Base-by-base conservation (phyloP, 2,329 filamentous ascomycete genomes). In the Colletotrichum karsti region DNA sequence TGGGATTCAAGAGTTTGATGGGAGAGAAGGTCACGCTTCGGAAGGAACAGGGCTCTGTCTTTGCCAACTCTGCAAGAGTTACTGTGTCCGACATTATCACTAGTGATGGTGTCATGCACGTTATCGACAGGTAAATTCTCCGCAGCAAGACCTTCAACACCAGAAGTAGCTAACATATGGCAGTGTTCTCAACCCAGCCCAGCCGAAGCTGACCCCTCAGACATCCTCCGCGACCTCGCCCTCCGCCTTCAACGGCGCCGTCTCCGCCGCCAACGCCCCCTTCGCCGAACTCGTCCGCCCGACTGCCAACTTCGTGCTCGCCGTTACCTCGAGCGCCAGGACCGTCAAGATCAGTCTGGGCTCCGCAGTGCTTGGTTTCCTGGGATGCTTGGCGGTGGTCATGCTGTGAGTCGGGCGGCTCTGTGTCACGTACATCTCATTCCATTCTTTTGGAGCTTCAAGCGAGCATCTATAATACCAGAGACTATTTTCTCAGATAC, bases 21-120 rank as follows among this genome's bases (percentile, higher is more conserved):
- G 77, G 76, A 4, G 69, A 81, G 13, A 75, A 77, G 1, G 72
- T 87, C 28, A 77, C 74, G 22, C 72, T 85, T 12, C 77, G 79
- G 10, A 78, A 80, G 57, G 73, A 77, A 12, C 80, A 80, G 22
- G 79, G 81, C 48, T 79, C 79, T 65, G 85, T 82, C 73, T 87
- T 79, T 67, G 77, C 86, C 72, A 86, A 88, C 78, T 80, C 82
- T 13, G 86, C 87, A 6, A 81, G 83, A 72, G 79, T 90, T 22
- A 76, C 85, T 15, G 77, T 81, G 60, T 77, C 83, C 1, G 85
- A 90, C 72, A 81, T 88, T 44, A 77, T 90, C 13, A 76, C 87
- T 46, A 83, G 83, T 63, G 89, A 89, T 72, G 88, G 87, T 30
- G 85, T 90, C 37, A 76, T 89, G 20, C 88, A 90, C 74, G 79